Base-by-base conservation (phyloP, 2,329 filamentous ascomycete genomes). In the Penicillium sp. region DNA sequence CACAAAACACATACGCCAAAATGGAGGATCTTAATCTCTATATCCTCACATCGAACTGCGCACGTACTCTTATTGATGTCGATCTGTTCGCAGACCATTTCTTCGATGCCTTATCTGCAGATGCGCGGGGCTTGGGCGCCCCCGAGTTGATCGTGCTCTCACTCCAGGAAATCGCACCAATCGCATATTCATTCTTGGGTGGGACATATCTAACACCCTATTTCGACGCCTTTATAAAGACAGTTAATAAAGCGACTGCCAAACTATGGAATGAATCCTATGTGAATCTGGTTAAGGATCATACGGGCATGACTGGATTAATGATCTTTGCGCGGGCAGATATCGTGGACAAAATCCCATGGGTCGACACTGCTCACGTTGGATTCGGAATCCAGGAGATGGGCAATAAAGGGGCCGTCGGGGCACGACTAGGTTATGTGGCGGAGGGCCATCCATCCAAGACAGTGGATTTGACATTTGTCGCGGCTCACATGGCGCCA, bases 371-470 rank as follows among this genome's bases (percentile, higher is more conserved):
- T n/a, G 91, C 89, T 2, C 90, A 90, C 53, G 88, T 92, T 2
- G 93, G 95, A 0, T 89, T 97, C 49, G 95, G 95, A 0, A 75
- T 92, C 1, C 88, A 87, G 57, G 89, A 93, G 50, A 95, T 96
- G 89, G 95, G 92, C 16, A 97, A 97, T 75, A 99, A 99, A 76
- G 95, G 93, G 29, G 93, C 92, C 3, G 89, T 96, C 0, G 95
- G 89, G 0, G 81, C 93, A 59, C 83, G 92, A 33, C 75, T 95
- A 44, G 81, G 85, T 14, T 88, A 91, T 67, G 69, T 75, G 19
- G 67, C 67, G 8, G 70, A 70, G 33, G 69, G 62, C 6, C 69
- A 73, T 14, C 65, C 65, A 4, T 77, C 78, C 42, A 72, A 78
- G 49, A 78, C 78, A 4, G 83, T 88, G 26, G 85, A 90, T 67